Percentiles rank a stretch among this genome's conserved stretches.
These are phyloP conservation scores for Penicillium atrosanguineum DNA, from an alignment of 495 filamentous ascomycete species.

Conservation along the genomic window DNA sequence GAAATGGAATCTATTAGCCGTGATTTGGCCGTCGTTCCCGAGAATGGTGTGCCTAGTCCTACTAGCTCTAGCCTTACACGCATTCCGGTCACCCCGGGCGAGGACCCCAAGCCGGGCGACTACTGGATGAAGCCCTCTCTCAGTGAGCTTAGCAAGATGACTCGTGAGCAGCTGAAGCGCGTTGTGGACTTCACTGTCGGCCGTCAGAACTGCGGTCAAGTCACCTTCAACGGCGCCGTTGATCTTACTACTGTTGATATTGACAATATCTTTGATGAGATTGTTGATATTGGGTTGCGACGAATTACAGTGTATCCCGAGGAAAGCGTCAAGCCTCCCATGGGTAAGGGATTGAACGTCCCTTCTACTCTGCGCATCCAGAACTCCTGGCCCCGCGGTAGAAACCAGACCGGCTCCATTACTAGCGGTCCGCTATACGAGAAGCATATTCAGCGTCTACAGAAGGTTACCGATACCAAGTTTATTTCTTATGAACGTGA, in stretches of 20 bases:
- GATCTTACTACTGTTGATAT: conserved; percentile 72
- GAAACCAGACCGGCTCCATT: conserved; percentile 55
- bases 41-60: conserved; percentile 50
- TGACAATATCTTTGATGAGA: conserved; percentile 66
- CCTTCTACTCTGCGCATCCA: conserved; percentile 80
- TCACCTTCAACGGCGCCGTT: conserved; percentile 76
- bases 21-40: conserved; percentile 75
- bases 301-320: conserved; percentile 84
- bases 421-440: conserved; percentile 59
- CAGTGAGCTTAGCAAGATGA: conserved; percentile 71
- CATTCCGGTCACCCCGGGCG: conserved; percentile 31
- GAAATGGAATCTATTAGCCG: conserved; percentile 74
- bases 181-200: conserved; percentile 76
- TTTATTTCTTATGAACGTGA: conserved; percentile 75
- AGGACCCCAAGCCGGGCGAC: conserved; percentile 61
- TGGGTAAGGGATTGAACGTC: conserved; percentile 86
- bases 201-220: conserved; percentile 71
- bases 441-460: conserved; percentile 80
- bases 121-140: conserved; percentile 83
- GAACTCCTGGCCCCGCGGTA: conserved; percentile 83
- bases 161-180: conserved; percentile 65
- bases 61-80: conserved; percentile 30
- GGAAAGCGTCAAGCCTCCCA: conserved; percentile 67
- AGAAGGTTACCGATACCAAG: conserved; percentile 70
- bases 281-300: conserved; percentile 71